phyloP scores from a whole-genome alignment of 2,329 filamentous ascomycete species.

The Pseudofabraea citricarpa region DNA sequence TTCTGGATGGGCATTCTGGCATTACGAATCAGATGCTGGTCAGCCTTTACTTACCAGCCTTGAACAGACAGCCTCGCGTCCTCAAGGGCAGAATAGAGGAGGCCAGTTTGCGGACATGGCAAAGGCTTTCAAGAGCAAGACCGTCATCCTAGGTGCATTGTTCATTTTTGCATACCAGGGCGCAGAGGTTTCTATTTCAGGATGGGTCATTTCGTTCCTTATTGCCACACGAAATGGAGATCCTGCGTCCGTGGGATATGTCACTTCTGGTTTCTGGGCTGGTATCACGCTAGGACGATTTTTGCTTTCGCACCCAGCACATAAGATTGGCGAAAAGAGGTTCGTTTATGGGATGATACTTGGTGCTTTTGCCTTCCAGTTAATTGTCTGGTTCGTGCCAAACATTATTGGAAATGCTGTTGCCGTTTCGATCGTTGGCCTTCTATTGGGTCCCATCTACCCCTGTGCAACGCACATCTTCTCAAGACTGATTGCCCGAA shows the following conservation, averaged over 20 bases:
- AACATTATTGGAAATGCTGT: slow-evolving; percentile 69
- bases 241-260: slow-evolving; percentile 70
- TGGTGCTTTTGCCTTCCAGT: slow-evolving; percentile 62
- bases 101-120: slow-evolving; percentile 36
- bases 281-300: slow-evolving; percentile 77
- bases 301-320: slow-evolving; percentile 60
- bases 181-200: slow-evolving; percentile 76
- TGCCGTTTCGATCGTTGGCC: slow-evolving; percentile 63
- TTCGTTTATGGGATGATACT: slow-evolving; percentile 60
- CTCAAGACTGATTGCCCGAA: slow-evolving; percentile 51
- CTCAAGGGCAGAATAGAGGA: slow-evolving; percentile 12
- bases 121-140: slow-evolving; percentile 42
- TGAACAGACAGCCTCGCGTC: slow-evolving; percentile 33
- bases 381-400: slow-evolving; percentile 75
- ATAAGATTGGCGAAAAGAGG: slow-evolving; percentile 63
- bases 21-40: slow-evolving; percentile 57
- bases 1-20: slow-evolving; percentile 63
- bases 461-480: slow-evolving; percentile 66
- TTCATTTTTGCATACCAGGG: slow-evolving; percentile 88
- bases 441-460: slow-evolving; percentile 75
- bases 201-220: slow-evolving; percentile 84
- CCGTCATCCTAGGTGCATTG: slow-evolving; percentile 66
- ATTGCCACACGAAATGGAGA: slow-evolving; percentile 67
- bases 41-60: slow-evolving; percentile 37
- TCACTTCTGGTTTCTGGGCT: slow-evolving; percentile 67